A percentile compares a stretch with the other conserved stretches of the same genome.
phyloP scores from a whole-genome alignment of 75 land plant species.

The Adiantum capillusveneris region DNA sequence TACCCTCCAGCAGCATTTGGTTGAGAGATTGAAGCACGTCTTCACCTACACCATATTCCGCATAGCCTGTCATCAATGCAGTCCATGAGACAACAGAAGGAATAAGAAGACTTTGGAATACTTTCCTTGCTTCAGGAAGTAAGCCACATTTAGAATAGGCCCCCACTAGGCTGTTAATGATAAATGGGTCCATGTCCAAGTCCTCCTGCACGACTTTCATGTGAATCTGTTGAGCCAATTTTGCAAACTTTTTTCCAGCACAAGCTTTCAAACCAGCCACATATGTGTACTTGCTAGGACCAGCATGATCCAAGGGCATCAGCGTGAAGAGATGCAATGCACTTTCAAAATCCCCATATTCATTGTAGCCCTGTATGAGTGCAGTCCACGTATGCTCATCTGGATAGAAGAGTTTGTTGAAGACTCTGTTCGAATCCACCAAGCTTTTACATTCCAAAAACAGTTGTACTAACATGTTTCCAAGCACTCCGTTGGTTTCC shows the following conservation, averaged over 20 bases:
- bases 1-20: slow-evolving; percentile 15
- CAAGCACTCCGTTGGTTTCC: not conserved
- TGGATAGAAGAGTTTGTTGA: not conserved
- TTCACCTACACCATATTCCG: not conserved
- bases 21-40: slow-evolving; percentile 14
- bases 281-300: not conserved
- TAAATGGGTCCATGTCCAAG: not conserved
- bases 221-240: not conserved
- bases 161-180: not conserved
- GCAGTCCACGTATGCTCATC: slow-evolving; percentile 7
- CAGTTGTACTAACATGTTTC: not conserved
- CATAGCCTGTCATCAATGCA: slow-evolving; percentile 11
- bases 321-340: not conserved
- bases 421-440: not conserved
- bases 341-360: not conserved
- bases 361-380: slow-evolving; percentile 5
- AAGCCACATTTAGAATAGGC: slow-evolving; percentile 11
- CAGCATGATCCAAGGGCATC: not conserved
- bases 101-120: slow-evolving; percentile 1
- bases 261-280: slow-evolving; percentile 7
- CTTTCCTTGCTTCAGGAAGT: not conserved
- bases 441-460: not conserved
- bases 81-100: slow-evolving; percentile 7
- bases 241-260: not conserved
- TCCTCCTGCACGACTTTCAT: not conserved